Conservation (phyloP, 2,329 filamentous ascomycete species). For the Aspergillus tubingensis region DNA sequence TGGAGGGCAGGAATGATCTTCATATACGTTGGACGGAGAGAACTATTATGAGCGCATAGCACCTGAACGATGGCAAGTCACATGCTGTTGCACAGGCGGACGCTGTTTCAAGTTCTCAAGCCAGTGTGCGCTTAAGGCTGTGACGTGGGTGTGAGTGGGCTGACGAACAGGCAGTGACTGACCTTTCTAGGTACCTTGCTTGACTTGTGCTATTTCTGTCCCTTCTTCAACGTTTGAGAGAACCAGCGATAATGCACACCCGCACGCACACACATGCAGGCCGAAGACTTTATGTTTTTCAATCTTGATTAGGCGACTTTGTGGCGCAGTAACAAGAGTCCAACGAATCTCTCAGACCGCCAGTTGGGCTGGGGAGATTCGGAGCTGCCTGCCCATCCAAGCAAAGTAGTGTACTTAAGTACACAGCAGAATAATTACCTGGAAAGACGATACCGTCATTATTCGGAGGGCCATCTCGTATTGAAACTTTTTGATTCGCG, state of each 20-base stretch:
- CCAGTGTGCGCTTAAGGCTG: neutral
- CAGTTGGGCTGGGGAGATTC: neutral
- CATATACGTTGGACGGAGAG: neutral
- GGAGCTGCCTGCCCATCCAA: neutral
- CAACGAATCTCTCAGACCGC: neutral
- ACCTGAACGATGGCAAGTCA: neutral
- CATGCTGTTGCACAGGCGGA: neutral
- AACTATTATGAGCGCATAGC: neutral
- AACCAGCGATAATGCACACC: neutral
- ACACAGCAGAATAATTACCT: neutral
- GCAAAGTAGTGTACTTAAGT: too few species aligned
- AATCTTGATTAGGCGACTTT: neutral
- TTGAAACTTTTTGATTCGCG: conserved; percentile 5
- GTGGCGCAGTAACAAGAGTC: neutral
- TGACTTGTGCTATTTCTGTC: neutral
- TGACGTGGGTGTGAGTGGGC: neutral
- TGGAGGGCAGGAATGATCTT: neutral
- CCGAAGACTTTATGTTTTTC: neutral
- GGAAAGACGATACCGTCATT: conserved; percentile 8
- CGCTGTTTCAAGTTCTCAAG: neutral
- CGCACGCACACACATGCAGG: neutral
- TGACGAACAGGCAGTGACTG: neutral
- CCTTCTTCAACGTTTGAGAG: neutral
- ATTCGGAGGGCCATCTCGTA: conserved; percentile 6
- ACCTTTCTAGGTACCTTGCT: neutral